Base-by-base conservation (phyloP, 768 basidiomycete genomes). In the Kondoa subrosea region DNA sequence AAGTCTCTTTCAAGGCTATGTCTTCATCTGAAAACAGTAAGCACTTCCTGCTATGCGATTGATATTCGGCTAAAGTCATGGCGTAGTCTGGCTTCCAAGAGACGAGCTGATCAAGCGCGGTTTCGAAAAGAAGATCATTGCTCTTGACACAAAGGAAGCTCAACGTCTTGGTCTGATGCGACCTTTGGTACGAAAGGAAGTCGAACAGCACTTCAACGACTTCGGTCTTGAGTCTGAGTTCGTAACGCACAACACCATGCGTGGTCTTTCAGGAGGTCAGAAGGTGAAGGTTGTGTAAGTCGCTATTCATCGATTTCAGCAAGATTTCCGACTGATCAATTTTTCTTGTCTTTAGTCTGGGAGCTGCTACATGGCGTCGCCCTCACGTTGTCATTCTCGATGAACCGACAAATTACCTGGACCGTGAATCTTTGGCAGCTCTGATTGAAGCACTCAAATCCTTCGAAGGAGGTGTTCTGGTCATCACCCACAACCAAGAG, bases 141-240 rank as follows among this genome's bases (percentile, higher is more conserved):
- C 86, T 57, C 83, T 84, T n/a, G 82, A 85, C 74, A 80, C 83
- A 87, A 73, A 92, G 90, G 79, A 90, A 91, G 75, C 80, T 91
- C 66, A 91, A 92, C 77, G 91, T 91, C 74, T 91, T 93, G 74
- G 93, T 92, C 57, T 82, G 91, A 61, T 90, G 92, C 79, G 92
- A 88, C 65, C 95, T 72, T 88, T 99, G 70, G 95, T 99, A 77
- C 91, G 95, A 80, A 92, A 92, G 82, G 91, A 96, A 79, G 93
- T 96, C 70, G 93, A 93, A 17, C 87, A 91, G 77, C 95, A 96
- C 83, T 93, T 97, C 74, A 89, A 88, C 70, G 93, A 97, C 82
- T 96, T 97, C 75, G 91, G 95, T 81, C 89, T 99, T 75, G 95
- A 99, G 81, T 82, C 95, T 71, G 95, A 97, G 82, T 97, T 99